These are phyloP conservation scores for Zea luxurians DNA, from an alignment of 176 grass and related monocot genomes.

Conservation along the genomic window DNA sequence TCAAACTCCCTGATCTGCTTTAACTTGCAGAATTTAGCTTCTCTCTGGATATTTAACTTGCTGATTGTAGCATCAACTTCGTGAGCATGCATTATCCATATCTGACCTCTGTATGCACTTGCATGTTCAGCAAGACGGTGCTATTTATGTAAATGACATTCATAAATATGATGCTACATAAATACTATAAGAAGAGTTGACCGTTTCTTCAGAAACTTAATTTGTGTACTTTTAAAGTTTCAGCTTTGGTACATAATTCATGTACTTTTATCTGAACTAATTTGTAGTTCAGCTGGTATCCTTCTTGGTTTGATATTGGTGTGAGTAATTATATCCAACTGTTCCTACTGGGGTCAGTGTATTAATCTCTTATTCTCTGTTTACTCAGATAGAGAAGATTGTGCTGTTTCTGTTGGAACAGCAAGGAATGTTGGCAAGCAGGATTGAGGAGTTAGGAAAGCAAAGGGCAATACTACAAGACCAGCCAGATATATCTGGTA, in stretches of 20 bases:
- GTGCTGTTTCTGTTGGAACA: constrained; percentile 92
- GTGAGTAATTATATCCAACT: neutral
- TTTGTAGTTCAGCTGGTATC: constrained; percentile 5
- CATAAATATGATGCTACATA: neutral
- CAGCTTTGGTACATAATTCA: neutral
- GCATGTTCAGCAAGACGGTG: neutral
- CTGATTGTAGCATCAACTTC: constrained; percentile 30
- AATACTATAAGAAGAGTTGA: neutral
- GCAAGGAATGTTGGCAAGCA: constrained; percentile 84
- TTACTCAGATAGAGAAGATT: constrained; percentile 86
- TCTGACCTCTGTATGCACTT: constrained; percentile 10
- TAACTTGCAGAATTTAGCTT: constrained; percentile 34
- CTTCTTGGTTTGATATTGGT: constrained; percentile 24
- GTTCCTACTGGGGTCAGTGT: neutral
- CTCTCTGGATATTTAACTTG: constrained; percentile 36
- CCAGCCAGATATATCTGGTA: constrained; percentile 88
- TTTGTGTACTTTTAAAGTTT: neutral
- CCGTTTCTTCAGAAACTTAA: constrained; percentile 1
- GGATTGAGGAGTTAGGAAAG: constrained; percentile 90
- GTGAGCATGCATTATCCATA: constrained; percentile 29
- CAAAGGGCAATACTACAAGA: constrained; percentile 66
- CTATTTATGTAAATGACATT: neutral
- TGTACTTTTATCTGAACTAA: neutral
- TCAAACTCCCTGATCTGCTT: constrained; percentile 28
- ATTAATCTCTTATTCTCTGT: constrained; percentile 24